Percentiles rank a stretch among this genome's conserved stretches.
Evolutionary conservation across 768 basidiomycete genomes (phyloP).

Genomic region (Mrakia frigida): DNA sequence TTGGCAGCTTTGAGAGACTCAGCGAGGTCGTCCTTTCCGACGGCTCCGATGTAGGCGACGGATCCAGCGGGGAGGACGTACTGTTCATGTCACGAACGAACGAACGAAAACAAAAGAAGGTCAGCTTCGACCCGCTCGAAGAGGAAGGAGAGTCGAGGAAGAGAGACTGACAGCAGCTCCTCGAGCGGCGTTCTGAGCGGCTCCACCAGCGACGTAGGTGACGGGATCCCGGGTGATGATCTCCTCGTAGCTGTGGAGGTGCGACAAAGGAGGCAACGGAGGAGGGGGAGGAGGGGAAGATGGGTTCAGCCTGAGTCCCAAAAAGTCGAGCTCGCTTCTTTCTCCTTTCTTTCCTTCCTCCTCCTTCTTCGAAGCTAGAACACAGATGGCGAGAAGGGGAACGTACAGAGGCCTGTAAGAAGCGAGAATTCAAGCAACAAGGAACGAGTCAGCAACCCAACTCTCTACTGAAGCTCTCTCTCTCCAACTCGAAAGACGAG

Average conservation of each 20-base stretch:
- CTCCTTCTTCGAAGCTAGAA: background rate
- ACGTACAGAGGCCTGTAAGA: constrained; percentile 11
- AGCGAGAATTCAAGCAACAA: no score
- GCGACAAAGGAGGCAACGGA: background rate
- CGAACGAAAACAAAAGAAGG: background rate
- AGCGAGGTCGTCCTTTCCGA: constrained; percentile 88
- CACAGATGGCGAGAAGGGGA: background rate
- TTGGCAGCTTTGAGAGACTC: constrained; percentile 84
- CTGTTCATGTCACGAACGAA: constrained; percentile 49
- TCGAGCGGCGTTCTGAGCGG: constrained; percentile 92
- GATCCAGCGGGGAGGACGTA: constrained; percentile 82
- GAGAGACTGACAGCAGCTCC: constrained; percentile 74
- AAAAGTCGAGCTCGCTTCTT: background rate
- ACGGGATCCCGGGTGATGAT: constrained; percentile 67
- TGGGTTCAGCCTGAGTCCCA: background rate
- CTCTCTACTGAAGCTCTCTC: background rate
- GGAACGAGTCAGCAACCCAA: background rate
- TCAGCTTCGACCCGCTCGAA: background rate
- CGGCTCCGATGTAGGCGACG: constrained; percentile 89
- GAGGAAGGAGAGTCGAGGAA: background rate
- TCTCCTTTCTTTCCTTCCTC: background rate
- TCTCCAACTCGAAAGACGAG: background rate
- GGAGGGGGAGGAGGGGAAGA: background rate
- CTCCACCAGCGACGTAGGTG: constrained; percentile 93
- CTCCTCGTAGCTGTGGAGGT: constrained; percentile 72